These are phyloP conservation scores for Aspergillus wentii DNA, from an alignment of 495 filamentous ascomycete species.

Conservation along the genomic window DNA sequence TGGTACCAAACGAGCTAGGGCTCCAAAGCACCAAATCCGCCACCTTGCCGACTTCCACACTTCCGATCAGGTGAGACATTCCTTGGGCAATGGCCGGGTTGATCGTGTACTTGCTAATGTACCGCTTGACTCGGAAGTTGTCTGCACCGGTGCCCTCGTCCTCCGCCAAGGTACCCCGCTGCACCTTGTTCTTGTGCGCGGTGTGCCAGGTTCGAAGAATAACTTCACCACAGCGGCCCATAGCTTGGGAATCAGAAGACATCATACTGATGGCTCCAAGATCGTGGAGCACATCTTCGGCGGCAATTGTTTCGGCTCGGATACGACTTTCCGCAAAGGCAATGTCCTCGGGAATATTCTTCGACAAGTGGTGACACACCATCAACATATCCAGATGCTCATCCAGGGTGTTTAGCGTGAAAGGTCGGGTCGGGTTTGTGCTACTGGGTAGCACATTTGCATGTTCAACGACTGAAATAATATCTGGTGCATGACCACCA, in stretches of 20 bases:
- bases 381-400: conserved; percentile 99
- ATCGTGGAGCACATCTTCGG: conserved; percentile 95
- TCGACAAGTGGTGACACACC: conserved; percentile 93
- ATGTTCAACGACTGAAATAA: conserved; percentile 90
- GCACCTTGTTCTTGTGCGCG: conserved; percentile 93
- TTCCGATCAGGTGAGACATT: conserved; percentile 85
- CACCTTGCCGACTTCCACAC: conserved; percentile 83
- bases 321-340: conserved; percentile 95
- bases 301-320: conserved; percentile 92
- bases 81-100: conserved; percentile 94
- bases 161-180: conserved; percentile 71
- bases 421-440: conserved; percentile 93
- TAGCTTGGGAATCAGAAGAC: conserved; percentile 93
- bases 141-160: conserved; percentile 81
- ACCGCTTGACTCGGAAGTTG: conserved; percentile 90
- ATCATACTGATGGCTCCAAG: conserved; percentile 98
- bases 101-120: conserved; percentile 95
- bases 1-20: conserved; percentile 80
- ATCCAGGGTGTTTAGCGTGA: conserved; percentile 88
- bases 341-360: conserved; percentile 92
- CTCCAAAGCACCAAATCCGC: conserved; percentile 92
- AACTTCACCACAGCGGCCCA: conserved; percentile 96
- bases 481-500: conserved; percentile 94
- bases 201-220: conserved; percentile 96
- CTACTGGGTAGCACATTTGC: conserved; percentile 87